A percentile compares a stretch with the other conserved stretches of the same genome.
Evolutionary conservation across 164 flowering plant genomes (phyloP).

Genomic region (Kalanchoe fedtschenkoi): DNA sequence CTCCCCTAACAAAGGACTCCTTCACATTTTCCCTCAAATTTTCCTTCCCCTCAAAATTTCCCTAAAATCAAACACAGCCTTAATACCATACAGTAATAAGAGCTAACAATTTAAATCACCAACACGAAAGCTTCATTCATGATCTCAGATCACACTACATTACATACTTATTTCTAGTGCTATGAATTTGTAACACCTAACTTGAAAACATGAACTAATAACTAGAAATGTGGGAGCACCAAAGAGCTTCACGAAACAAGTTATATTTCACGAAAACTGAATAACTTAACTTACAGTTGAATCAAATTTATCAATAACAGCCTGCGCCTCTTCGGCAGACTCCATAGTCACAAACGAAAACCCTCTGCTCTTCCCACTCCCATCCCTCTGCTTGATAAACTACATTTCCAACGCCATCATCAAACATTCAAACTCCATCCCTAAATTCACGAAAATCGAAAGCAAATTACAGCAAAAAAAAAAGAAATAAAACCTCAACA

Average conservation of each 20-base stretch:
- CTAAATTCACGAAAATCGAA: not conserved
- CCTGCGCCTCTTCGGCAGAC: slow-evolving; percentile 54
- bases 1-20: no score
- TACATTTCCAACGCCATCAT: slow-evolving; percentile 11
- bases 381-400: slow-evolving; percentile 70
- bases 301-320: slow-evolving; percentile 55
- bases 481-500: slow-evolving; percentile 46
- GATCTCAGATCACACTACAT: no score
- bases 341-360: slow-evolving; percentile 74
- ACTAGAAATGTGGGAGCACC: no score
- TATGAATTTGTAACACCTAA: no score
- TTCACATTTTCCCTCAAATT: no score
- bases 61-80: no score
- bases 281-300: slow-evolving; percentile 34
- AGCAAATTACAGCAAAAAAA: not conserved
- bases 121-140: no score
- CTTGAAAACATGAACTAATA: not conserved
- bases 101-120: no score
- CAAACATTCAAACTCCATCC: not conserved
- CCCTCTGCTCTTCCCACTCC: slow-evolving; percentile 42
- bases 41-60: no score
- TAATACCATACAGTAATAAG: no score
- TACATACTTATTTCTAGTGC: no score
- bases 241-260: no score
- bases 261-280: not conserved